Percentiles rank a stretch among this genome's conserved stretches.
phyloP scores from a whole-genome alignment of 352 stramenopile species.

The Phytophthora chlamydospora region DNA sequence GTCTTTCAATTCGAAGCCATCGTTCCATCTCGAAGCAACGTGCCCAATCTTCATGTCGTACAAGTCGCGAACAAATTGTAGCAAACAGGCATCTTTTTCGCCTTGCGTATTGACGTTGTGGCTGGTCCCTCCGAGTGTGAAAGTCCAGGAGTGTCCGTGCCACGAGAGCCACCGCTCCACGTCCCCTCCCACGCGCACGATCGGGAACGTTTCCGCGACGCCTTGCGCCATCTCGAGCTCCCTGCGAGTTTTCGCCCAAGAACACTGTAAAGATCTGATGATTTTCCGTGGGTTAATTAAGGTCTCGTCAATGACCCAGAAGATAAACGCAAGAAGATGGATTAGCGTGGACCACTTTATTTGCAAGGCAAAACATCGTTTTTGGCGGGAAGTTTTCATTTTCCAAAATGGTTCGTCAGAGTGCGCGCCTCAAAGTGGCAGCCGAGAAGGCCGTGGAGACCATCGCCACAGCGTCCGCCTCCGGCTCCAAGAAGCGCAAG shows the following conservation, averaged over 20 bases:
- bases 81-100: neutral
- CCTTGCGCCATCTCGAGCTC: neutral
- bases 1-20: neutral
- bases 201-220: too few species aligned
- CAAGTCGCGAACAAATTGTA: neutral
- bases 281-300: too few species aligned
- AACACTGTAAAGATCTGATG: too few species aligned
- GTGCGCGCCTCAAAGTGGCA: constrained; percentile 41
- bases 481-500: constrained; percentile 27
- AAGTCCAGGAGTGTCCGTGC: too few species aligned
- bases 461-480: constrained; percentile 2
- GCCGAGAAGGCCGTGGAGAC: constrained; percentile 19
- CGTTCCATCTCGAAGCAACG: neutral
- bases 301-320: too few species aligned
- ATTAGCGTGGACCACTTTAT: too few species aligned
- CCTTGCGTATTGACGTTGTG: neutral
- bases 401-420: constrained; percentile 38
- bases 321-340: too few species aligned
- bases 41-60: constrained; percentile 1
- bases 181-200: too few species aligned
- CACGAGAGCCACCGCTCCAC: too few species aligned
- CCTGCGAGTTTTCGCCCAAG: too few species aligned
- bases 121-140: neutral
- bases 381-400: neutral
- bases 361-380: too few species aligned